These are phyloP conservation scores for Colletotrichum incanum DNA, from an alignment of 2,329 filamentous ascomycete species.

Conservation along the genomic window DNA sequence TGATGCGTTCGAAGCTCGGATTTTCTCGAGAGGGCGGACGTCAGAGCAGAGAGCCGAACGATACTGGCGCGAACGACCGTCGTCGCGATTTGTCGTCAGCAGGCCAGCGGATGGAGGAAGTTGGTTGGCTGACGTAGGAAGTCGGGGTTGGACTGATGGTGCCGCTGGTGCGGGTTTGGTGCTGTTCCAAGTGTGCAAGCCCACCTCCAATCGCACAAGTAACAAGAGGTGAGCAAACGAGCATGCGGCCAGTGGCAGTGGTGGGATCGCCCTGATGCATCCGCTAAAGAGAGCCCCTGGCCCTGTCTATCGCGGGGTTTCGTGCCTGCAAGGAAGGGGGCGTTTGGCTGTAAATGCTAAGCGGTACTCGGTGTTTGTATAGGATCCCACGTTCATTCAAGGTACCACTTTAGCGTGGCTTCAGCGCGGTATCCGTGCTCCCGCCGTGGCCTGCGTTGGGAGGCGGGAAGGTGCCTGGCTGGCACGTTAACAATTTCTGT, in stretches of 20 bases:
- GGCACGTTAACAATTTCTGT: conserved; percentile 40
- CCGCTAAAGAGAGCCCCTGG: conserved; percentile 41
- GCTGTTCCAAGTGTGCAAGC: conserved; percentile 12
- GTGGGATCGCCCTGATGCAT: conserved; percentile 40
- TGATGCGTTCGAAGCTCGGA: conserved; percentile 2
- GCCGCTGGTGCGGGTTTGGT: neutral
- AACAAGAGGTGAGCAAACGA: conserved; percentile 21
- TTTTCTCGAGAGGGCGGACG: neutral
- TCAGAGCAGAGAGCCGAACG: conserved; percentile 3
- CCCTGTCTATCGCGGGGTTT: conserved; percentile 42
- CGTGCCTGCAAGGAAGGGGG: conserved; percentile 32
- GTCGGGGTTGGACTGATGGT: conserved; percentile 7
- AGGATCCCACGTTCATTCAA: neutral
- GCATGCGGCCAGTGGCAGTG: conserved; percentile 22
- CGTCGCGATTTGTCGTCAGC: conserved; percentile 39
- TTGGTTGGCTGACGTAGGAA: conserved; percentile 33
- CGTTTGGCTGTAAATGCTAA: conserved; percentile 26
- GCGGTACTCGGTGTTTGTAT: conserved; percentile 11
- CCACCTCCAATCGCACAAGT: neutral
- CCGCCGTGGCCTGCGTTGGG: conserved; percentile 14
- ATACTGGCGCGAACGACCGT: conserved; percentile 30
- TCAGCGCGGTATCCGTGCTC: conserved; percentile 33
- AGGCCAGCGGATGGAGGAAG: conserved; percentile 26
- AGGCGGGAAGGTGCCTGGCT: conserved; percentile 23
- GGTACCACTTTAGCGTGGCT: conserved; percentile 40